phyloP scores from a whole-genome alignment of 768 basidiomycete genomes.

The Tremella yokohamensis region DNA sequence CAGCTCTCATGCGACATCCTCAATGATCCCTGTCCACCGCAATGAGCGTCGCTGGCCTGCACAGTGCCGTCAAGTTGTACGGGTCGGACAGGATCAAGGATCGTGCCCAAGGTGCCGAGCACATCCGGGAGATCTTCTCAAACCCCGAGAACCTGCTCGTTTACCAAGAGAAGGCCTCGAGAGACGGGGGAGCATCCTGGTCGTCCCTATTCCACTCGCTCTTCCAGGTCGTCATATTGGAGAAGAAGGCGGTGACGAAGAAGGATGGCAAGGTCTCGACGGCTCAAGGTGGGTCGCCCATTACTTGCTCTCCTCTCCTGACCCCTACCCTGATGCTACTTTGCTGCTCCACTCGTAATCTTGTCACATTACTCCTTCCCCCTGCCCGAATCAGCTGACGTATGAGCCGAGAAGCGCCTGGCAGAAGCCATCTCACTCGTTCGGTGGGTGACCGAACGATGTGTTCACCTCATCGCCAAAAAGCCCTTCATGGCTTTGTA shows the following conservation, averaged over 20 bases:
- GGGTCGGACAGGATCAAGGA: constrained; percentile 62
- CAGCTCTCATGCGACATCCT: too few species aligned
- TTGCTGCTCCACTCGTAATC: too few species aligned
- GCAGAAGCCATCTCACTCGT: constrained; percentile 64
- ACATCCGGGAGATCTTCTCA: constrained; percentile 48
- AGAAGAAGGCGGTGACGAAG: constrained; percentile 58
- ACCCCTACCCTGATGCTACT: background rate
- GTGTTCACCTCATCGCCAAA: constrained; percentile 59
- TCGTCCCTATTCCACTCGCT: constrained; percentile 67
- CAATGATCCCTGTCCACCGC: constrained; percentile 4
- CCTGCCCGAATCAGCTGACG: constrained; percentile 7
- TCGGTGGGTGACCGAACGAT: constrained; percentile 69
- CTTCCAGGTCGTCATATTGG: constrained; percentile 63
- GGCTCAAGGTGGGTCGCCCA: constrained; percentile 32
- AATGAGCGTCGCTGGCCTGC: constrained; percentile 33
- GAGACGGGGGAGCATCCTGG: constrained; percentile 55
- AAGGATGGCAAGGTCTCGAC: constrained; percentile 38
- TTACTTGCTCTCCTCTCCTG: background rate
- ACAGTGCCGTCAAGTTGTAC: constrained; percentile 31
- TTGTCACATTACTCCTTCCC: too few species aligned
- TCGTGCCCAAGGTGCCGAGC: constrained; percentile 62
- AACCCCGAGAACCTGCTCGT: constrained; percentile 53
- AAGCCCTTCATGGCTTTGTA: constrained; percentile 61
- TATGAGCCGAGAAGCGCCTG: constrained; percentile 58
- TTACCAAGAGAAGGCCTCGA: constrained; percentile 55